phyloP scores from a whole-genome alignment of 2,329 filamentous ascomycete genomes.

The Cladosporium sp. region DNA sequence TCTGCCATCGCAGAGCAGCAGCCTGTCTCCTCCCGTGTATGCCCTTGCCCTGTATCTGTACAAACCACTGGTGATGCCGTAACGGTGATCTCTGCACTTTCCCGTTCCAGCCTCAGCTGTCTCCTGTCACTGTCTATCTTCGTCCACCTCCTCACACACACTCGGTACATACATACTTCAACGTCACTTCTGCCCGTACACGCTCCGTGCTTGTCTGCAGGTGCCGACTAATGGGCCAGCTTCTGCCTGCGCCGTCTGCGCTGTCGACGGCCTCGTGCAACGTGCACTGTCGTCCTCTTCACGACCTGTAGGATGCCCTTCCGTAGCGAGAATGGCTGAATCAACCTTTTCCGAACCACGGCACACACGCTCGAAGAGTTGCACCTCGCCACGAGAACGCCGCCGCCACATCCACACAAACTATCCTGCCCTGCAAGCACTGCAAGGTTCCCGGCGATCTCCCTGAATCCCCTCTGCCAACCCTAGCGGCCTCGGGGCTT shows the following conservation, averaged over 20 bases:
- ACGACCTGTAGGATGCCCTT: background rate
- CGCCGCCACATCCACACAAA: background rate
- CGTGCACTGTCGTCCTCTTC: no score
- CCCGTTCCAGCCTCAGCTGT: background rate
- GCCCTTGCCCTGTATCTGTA: no score
- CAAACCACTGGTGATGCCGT: background rate
- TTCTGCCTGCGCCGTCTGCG: constrained; percentile 2
- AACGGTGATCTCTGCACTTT: background rate
- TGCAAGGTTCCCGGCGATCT: no score
- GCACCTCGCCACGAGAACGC: constrained; percentile 8
- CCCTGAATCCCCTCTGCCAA: no score
- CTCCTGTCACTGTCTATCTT: no score
- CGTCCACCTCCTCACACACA: no score
- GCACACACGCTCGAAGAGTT: background rate
- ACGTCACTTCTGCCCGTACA: background rate
- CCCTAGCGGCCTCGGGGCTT: no score
- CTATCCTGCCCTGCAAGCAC: no score
- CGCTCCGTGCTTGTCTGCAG: background rate
- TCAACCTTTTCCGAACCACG: background rate
- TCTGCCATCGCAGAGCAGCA: no score
- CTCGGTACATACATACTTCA: no score
- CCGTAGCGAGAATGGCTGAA: constrained; percentile 6
- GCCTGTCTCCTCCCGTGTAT: no score
- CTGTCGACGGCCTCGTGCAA: background rate
- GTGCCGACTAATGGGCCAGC: background rate